Percentiles rank a stretch among this genome's conserved stretches.
Evolutionary conservation across 106 monocot genomes (phyloP).

Genomic region (Allium fistulosum): DNA sequence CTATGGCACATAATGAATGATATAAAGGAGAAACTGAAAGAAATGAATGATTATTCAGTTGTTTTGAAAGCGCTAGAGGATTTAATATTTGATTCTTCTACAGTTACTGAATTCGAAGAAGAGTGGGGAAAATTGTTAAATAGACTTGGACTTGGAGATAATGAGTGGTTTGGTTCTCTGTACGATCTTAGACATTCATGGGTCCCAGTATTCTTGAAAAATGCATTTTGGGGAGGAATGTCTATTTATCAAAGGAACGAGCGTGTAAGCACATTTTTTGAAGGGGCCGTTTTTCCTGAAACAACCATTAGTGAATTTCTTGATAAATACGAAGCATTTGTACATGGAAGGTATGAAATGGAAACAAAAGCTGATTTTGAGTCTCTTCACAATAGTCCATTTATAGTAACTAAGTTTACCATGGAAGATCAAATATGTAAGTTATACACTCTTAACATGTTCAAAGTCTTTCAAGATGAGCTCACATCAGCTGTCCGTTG

Average conservation of each 20-base stretch:
- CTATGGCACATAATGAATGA: slow-evolving; percentile 25
- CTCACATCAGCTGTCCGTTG: slow-evolving; percentile 27
- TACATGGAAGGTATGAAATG: slow-evolving; percentile 30
- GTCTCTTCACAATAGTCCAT: slow-evolving; percentile 19
- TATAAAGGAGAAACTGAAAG: slow-evolving; percentile 28
- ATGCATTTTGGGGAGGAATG: slow-evolving; percentile 46
- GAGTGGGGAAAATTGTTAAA: slow-evolving; percentile 27
- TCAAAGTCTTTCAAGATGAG: slow-evolving; percentile 43
- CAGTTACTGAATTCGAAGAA: slow-evolving; percentile 40
- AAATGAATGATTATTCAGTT: slow-evolving; percentile 6
- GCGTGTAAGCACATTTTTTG: slow-evolving; percentile 23
- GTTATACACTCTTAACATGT: slow-evolving; percentile 37
- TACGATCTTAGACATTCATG: slow-evolving; percentile 34
- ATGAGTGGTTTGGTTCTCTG: slow-evolving; percentile 29
- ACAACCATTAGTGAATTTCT: slow-evolving; percentile 30
- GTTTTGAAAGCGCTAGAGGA: slow-evolving; percentile 20
- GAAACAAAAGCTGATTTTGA: slow-evolving; percentile 41
- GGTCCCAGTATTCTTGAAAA: slow-evolving; percentile 43
- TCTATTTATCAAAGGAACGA: slow-evolving; percentile 16
- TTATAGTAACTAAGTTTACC: slow-evolving; percentile 22
- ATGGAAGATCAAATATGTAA: slow-evolving; percentile 51
- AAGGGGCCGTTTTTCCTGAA: slow-evolving; percentile 19
- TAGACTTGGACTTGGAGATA: slow-evolving; percentile 27
- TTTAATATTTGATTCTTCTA: slow-evolving; percentile 30
- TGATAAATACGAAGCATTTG: slow-evolving; percentile 20